These are phyloP conservation scores for Cryphonectria naterciae DNA, from an alignment of 2,329 filamentous ascomycete species.

Conservation along the genomic window DNA sequence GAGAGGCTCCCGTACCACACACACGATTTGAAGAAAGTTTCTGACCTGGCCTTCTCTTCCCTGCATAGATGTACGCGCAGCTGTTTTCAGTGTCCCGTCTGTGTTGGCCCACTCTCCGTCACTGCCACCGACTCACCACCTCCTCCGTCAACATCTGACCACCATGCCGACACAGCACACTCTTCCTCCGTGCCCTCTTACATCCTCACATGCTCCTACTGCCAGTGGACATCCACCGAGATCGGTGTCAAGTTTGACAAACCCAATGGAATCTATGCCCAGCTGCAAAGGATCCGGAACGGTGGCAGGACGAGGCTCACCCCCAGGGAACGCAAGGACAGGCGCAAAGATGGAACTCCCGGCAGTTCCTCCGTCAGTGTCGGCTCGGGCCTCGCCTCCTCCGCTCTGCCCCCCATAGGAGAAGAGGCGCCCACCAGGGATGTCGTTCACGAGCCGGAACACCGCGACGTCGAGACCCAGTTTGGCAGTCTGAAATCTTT, in stretches of 20 bases:
- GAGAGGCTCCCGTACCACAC: too few relatives aligned
- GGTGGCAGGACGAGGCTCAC: slow-evolving; percentile 58
- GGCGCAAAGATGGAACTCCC: slow-evolving; percentile 51
- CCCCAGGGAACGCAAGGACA: slow-evolving; percentile 55
- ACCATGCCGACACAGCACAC: slow-evolving; percentile 46
- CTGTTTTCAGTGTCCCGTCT: slow-evolving; percentile 94
- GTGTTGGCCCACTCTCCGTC: slow-evolving; percentile 77
- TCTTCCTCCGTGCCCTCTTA: slow-evolving; percentile 59
- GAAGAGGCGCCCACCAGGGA: slow-evolving; percentile 32
- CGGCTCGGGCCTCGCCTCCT: slow-evolving; percentile 20
- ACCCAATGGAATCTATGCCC: slow-evolving; percentile 80
- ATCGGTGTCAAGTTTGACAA: slow-evolving; percentile 90
- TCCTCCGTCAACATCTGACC: slow-evolving; percentile 44
- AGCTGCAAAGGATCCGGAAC: slow-evolving; percentile 73
- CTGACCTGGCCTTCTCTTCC: slow-evolving; percentile 8
- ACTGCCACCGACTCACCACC: slow-evolving; percentile 67
- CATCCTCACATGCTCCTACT: slow-evolving; percentile 85
- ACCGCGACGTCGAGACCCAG: slow-evolving; percentile 67
- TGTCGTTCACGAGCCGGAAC: slow-evolving; percentile 42
- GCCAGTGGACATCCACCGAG: slow-evolving; percentile 89
- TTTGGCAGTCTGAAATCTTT: slow-evolving; percentile 78
- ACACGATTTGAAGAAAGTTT: neutral
- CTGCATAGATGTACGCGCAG: slow-evolving; percentile 78
- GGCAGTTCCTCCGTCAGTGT: slow-evolving; percentile 34
- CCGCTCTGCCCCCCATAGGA: slow-evolving; percentile 29